Evolutionary conservation across 2,329 filamentous ascomycete genomes (phyloP).

Genomic region (Colletotrichum scovillei): DNA sequence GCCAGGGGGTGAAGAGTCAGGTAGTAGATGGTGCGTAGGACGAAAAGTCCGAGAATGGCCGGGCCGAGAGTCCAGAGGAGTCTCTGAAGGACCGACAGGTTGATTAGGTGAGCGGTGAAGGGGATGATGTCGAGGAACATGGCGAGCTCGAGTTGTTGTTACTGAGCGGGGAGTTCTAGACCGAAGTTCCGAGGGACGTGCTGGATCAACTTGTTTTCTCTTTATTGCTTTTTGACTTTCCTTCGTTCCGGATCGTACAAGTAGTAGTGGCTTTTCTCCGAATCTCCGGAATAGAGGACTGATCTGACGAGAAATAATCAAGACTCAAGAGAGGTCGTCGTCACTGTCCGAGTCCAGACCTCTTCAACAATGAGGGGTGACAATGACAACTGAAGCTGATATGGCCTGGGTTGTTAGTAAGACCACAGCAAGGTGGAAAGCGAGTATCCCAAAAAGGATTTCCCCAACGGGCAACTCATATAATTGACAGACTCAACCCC

Average conservation of each 20-base stretch:
- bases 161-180: neutral
- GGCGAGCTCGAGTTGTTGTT: neutral
- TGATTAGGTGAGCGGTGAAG: neutral
- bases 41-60: conserved; percentile 7
- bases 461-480: conserved; percentile 1
- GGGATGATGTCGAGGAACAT: conserved; percentile 18
- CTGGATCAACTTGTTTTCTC: neutral
- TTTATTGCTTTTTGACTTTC: neutral
- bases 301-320: neutral
- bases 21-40: conserved; percentile 32
- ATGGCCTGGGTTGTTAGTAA: neutral
- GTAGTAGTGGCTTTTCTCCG: conserved; percentile 1
- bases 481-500: neutral
- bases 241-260: neutral
- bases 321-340: neutral
- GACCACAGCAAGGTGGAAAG: neutral
- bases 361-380: neutral
- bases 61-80: neutral
- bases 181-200: neutral
- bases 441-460: conserved; percentile 2
- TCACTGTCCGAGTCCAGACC: neutral
- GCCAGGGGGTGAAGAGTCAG: conserved; percentile 27
- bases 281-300: neutral
- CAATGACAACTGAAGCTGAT: neutral
- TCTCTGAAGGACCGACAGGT: neutral